Conservation (phyloP, 129 eudicot species). For the Saposhnikovia divaricata region DNA sequence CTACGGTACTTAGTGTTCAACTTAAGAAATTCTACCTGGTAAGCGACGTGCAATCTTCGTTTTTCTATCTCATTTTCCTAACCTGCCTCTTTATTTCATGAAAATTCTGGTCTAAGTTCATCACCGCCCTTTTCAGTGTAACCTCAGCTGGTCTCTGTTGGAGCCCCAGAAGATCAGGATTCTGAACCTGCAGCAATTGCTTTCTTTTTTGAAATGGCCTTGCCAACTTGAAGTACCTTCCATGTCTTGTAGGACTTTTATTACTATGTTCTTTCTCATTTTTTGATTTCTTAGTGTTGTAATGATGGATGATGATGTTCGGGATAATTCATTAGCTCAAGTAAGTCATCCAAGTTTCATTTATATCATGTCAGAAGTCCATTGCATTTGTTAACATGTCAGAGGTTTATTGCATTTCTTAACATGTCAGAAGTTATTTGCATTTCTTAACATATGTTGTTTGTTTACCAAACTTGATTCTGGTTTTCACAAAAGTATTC, state of each 20-base stretch:
- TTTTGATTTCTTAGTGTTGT: neutral
- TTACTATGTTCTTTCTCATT: neutral
- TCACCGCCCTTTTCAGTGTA: neutral
- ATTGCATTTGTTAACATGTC: neutral
- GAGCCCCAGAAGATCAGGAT: neutral
- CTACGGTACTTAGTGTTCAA: neutral
- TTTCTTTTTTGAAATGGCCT: neutral
- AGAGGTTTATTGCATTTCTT: too few species aligned
- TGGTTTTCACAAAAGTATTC: neutral
- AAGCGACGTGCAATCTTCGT: neutral
- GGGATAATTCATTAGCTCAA: neutral
- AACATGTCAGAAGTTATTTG: neutral
- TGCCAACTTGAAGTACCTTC: neutral
- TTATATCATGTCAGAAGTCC: neutral
- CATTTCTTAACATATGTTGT: neutral
- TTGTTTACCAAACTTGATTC: neutral
- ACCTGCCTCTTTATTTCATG: neutral
- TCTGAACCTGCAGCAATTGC: neutral
- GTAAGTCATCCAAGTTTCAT: neutral
- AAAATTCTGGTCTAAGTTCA: neutral
- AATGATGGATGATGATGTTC: neutral
- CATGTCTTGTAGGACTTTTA: neutral
- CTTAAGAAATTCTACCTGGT: neutral
- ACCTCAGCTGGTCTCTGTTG: neutral
- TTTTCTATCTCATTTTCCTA: neutral